Conservation (phyloP, 345 rosid genomes). For the Boechera stricta region DNA sequence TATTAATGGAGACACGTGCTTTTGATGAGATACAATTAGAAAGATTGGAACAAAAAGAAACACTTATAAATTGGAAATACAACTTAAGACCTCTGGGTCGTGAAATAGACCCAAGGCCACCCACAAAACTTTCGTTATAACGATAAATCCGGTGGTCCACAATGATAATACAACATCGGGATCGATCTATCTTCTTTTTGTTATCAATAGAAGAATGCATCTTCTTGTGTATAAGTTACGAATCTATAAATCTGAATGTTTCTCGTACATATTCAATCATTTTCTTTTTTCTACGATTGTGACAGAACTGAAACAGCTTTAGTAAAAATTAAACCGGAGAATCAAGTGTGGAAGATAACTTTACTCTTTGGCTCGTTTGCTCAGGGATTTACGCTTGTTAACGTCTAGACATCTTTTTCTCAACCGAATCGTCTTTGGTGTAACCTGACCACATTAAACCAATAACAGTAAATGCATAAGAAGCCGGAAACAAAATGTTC, state of each 20-base stretch:
- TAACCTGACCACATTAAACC: conserved; percentile 60
- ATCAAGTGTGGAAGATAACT: conserved; percentile 5
- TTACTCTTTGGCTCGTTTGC: conserved; percentile 80
- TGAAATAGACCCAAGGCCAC: neutral
- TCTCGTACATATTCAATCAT: conserved; percentile 15
- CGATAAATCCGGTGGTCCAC: conserved; percentile 11
- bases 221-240: conserved; percentile 41
- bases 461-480: conserved; percentile 6
- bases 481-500: conserved; percentile 1
- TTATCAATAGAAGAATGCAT: conserved; percentile 34
- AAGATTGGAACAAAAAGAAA: too few species aligned
- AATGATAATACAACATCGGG: conserved; percentile 30
- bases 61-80: neutral
- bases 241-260: conserved; percentile 37
- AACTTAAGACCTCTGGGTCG: neutral
- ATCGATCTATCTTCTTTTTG: conserved; percentile 26
- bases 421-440: conserved; percentile 85
- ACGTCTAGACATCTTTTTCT: conserved; percentile 91
- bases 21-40: too few species aligned
- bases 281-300: conserved; percentile 27
- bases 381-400: conserved; percentile 86
- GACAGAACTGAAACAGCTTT: conserved; percentile 28
- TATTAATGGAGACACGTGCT: too few species aligned
- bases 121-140: conserved; percentile 20
- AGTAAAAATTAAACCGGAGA: conserved; percentile 4